Evolutionary conservation across 2,329 filamentous ascomycete species (phyloP).

Genomic region (Trichoderma oligosporum): DNA sequence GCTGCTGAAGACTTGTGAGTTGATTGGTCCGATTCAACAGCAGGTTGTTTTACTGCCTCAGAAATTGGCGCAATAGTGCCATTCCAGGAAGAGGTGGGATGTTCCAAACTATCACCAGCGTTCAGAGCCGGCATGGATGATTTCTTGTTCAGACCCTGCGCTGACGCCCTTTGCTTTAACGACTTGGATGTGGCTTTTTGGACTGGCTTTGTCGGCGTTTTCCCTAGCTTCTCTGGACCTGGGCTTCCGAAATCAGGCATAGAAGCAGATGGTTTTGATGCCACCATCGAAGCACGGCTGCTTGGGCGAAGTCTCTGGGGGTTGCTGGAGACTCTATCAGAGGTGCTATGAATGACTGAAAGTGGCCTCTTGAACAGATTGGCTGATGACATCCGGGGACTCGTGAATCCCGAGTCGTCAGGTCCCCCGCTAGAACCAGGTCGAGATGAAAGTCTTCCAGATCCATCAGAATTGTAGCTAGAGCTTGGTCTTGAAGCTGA

Average conservation of each 20-base stretch:
- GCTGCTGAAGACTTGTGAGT: slow-evolving; percentile 70
- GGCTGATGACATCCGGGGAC: slow-evolving; percentile 43
- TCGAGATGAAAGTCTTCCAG: slow-evolving; percentile 48
- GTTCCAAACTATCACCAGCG: slow-evolving; percentile 16
- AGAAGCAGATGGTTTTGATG: slow-evolving; percentile 28
- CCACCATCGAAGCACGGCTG: slow-evolving; percentile 24
- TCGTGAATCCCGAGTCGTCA: slow-evolving; percentile 36
- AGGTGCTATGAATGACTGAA: slow-evolving; percentile 43
- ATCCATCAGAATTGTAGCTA: slow-evolving; percentile 60
- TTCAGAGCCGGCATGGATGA: slow-evolving; percentile 45
- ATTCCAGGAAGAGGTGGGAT: slow-evolving; percentile 28
- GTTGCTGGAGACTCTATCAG: slow-evolving; percentile 31
- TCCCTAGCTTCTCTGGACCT: slow-evolving; percentile 39
- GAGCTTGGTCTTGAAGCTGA: slow-evolving; percentile 51
- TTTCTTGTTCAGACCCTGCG: slow-evolving; percentile 54
- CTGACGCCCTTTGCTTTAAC: slow-evolving; percentile 49
- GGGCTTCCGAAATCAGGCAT: slow-evolving; percentile 32
- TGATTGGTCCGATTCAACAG: background rate
- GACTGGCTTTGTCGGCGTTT: slow-evolving; percentile 37
- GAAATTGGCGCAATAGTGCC: slow-evolving; percentile 29
- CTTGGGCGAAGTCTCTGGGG: slow-evolving; percentile 28
- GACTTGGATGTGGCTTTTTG: slow-evolving; percentile 47
- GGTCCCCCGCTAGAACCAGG: slow-evolving; percentile 53
- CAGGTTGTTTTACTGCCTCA: slow-evolving; percentile 18
- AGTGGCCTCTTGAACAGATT: slow-evolving; percentile 44